Evolutionary conservation across 352 stramenopile species (phyloP), one percentile per base, ranked within the genome.

Genomic region (Labyrinthula sp.): DNA sequence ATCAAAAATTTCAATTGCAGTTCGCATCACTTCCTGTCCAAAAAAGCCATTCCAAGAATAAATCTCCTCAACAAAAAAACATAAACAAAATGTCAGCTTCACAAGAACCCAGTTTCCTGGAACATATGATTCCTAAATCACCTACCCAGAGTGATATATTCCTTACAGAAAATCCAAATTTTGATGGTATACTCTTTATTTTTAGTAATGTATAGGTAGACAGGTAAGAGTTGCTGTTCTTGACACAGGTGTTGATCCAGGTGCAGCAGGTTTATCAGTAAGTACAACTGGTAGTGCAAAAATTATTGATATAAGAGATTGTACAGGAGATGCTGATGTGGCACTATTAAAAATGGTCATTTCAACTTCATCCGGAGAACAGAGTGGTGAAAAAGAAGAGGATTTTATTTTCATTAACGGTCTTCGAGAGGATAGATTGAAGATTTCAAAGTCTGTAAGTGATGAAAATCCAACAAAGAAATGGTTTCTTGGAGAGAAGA

Each of bases 201-300:
- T n/a, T n/a, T n/a, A n/a, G n/a, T n/a, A 66, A 14, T 82, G 69
- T 54, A 78, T 93, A 65, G 84, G 84, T 4, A 69, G 71, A 35
- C 71, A 74, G 48, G 68, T 90, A 0, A 68, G 85, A 10, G 79
- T 94, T 25, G 80, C 73, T n/a, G 79, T 95, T 50, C 72, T 95
- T 31, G 84, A 95, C 67, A 94, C 84, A 18, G 84, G 84, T 30
- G 77, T 92, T 43, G 84, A 95, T 58, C 78, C 80, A 0, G 77
- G 72, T 1, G 81, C 82, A 0, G 65, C 68, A 25, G 80, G 79
- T 1, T 60, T 93, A 10, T 71, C 80, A 52, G 67, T 63, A 21
- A 86, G 76, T 30, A 56, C 67, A 5, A 73, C 86, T 60, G 78
- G 78, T 6, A 66, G 71, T 15, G 28, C 28, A 9, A 55, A 95